Base-by-base conservation (phyloP, 225 moss, liverwort and hornwort species). In the Pseudoscleropodium purum region DNA sequence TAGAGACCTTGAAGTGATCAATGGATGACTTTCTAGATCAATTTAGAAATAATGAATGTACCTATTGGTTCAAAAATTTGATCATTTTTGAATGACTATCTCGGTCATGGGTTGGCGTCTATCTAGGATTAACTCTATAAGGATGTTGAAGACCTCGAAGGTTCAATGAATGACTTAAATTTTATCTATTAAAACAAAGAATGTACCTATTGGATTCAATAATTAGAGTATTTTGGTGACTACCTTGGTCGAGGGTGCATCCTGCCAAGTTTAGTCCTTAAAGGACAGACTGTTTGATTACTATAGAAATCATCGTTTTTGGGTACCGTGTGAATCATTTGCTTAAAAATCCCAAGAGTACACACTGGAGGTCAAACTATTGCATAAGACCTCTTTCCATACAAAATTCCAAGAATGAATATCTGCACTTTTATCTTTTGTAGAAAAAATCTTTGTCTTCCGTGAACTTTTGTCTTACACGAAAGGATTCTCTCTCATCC, bases 1-100 rank as follows among this genome's bases (percentile, higher is more conserved):
- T 0, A 1, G 20, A 34, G 34, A 8, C 0, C 4, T 0, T 13
- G 13, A 75, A 76, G 33, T 76, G 5, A 2, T 2, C 0, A 0
- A 51, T 76, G 13, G 5, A 76, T 51, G 51, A 21, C 5, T 76
- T 76, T 51, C 5, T 0, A 34, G 4, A 34, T 34, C 34, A 34
- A 18, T 51, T 33, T 8, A 33, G 33, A 76, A 51, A 34, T 34
- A 3, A 51, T 20, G 21, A 20, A 51, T 51, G 51, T 5, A 76
- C 12, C 3, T 33, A 13, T 19, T 31, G 7, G 31, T 31, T 1
- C 11, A 75, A 31, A 75, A 75, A 49, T 18, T 2, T 33, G 0
- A 20, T 31, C 11, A 31, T 75, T 75, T 49, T 18, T 33, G 33
- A 49, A 2, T 49, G 11, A 31, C 47, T 49, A 75, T 12, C 4